Conservation (phyloP, 345 rosid genomes). For the Eucalyptus leucophloia region DNA sequence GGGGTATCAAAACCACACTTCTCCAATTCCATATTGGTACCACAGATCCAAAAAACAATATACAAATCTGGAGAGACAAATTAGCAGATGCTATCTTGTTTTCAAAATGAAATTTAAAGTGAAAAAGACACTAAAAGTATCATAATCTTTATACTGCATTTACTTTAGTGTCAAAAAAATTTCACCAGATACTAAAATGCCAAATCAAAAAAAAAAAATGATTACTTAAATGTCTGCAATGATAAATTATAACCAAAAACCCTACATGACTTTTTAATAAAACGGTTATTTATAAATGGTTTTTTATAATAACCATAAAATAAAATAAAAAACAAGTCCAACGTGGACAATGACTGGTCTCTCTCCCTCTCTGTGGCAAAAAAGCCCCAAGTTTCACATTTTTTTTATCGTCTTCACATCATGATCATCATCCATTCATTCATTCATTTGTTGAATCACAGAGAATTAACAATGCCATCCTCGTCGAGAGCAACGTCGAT, state of each 20-base stretch:
- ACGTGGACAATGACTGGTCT: background rate
- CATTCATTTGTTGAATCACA: no score
- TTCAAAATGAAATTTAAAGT: background rate
- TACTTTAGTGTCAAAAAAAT: no score
- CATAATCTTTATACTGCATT: no score
- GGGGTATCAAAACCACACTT: background rate
- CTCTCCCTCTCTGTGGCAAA: background rate
- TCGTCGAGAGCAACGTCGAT: no score
- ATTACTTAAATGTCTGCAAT: rapidly evolving
- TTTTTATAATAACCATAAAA: no score
- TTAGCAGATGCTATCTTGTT: background rate
- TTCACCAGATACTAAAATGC: rapidly evolving
- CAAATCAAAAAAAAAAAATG: background rate
- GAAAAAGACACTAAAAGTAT: no score
- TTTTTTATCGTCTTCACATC: no score
- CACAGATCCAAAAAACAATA: background rate
- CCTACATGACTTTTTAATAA: rapidly evolving
- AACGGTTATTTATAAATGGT: no score
- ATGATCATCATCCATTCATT: no score
- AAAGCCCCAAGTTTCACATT: no score
- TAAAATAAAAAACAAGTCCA: background rate
- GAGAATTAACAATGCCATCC: no score
- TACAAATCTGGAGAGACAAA: background rate
- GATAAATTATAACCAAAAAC: no score
- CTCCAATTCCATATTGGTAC: background rate